Evolutionary conservation across 768 basidiomycete species (phyloP), one percentile per base, ranked within the genome.

Genomic region (Arthromyces matolae): DNA sequence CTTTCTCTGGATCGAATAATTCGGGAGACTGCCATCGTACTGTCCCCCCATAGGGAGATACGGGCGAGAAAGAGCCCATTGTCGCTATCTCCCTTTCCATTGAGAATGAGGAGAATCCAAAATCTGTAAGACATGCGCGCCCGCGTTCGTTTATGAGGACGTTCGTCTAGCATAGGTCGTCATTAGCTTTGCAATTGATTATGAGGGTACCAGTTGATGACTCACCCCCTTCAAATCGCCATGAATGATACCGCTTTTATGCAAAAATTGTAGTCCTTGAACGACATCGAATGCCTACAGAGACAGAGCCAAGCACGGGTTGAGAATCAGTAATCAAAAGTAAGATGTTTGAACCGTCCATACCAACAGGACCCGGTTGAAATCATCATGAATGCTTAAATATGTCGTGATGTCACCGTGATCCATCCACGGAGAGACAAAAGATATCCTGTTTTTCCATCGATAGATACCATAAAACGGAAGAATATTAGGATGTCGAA

Each of bases 81-180:
- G 42, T 25, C 13, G 53, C 8, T 8, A 50, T 52, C 14, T 50
- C 33, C 14, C 25, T 29, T 27, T 59, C 55, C n/a, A n/a, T n/a
- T 0, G 50, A 45, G 34, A 44, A 12, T 8, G 20, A 20, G 24
- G 42, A 31, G 8, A 50, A n/a, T 4, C 49, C 49, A 23, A 37
- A 46, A 27, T 43, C 43, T 3, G 22, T 16, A 1, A 50, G 20
- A 13, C 49, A 45, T 5, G 43, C 43, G n/a, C 42, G n/a, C 1
- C 43, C 36, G 3, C 19, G 8, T 8, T 45, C 29, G 19, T 45
- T 36, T 35, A 50, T 6, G 10, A 46, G 44, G 25, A 51, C 12
- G 31, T 51, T 51, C 8, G 50, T 28, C 50, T 51, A n/a, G n/a
- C n/a, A 24, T 29, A 22, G 14, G n/a, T n/a, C 14, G 9, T 23